Evolutionary conservation across 2,329 filamentous ascomycete species (phyloP), one percentile per base, ranked within the genome.

Genomic region (Coccinonectria pachysandricola): DNA sequence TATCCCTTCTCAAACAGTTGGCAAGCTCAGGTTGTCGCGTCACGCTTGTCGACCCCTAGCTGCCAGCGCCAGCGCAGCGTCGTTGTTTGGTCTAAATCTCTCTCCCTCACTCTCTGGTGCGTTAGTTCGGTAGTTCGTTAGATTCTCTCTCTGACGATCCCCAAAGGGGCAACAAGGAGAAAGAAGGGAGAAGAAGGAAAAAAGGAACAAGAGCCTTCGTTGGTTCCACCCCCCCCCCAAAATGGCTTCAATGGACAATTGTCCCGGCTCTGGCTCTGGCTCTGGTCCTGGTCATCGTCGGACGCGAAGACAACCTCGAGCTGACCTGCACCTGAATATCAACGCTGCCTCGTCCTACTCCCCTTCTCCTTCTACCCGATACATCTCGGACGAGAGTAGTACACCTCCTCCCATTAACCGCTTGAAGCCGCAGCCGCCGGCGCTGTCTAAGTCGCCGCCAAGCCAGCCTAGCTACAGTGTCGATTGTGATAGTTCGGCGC

Each of bases 281-380:
- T n/a, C 42, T 45, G 38, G 12, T 23, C 21, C 6, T 5, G 8
- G 31, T 34, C 40, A 38, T 36, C 39, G 33, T 18, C 34, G 34
- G 37, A 40, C 35, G 34, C 37, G 40, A 39, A 36, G 39, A 27
- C 43, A 35, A 25, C 38, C 37, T 17, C 37, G 34, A 30, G 39
- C 35, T 31, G 40, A 46, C 27, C 30, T 46, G 27, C 42, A 36
- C 12, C 39, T 46, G 34, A 41, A 43, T 32, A 46, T 40, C 25
- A 31, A 39, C 30, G 30, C 30, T 19, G 35, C 38, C 23, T 43
- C 43, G 35, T 39, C 42, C 40, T 39, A 39, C 15, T 43, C 43
- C 15, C 19, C 37, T 23, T 28, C 32, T 25, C 21, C 28, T 4
- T 34, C 34, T 27, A 22, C 30, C 37, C 35, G 39, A 27, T 32